These are phyloP conservation scores for Ormosia semicastrata DNA, from an alignment of 306 rosid genomes.

Conservation along the genomic window DNA sequence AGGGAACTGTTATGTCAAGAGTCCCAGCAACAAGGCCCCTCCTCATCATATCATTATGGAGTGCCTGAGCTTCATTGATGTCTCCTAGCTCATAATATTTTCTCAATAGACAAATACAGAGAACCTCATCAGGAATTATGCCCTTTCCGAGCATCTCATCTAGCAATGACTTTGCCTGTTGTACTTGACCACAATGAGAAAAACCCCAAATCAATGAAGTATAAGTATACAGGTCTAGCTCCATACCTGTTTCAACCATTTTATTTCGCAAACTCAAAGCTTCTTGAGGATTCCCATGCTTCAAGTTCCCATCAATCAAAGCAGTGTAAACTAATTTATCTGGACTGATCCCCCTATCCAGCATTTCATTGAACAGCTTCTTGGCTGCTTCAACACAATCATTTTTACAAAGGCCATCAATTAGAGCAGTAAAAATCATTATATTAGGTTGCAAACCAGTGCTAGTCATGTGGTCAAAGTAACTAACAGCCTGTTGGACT, in stretches of 20 bases:
- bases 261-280: slow-evolving; percentile 57
- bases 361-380: slow-evolving; percentile 79
- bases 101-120: slow-evolving; percentile 59
- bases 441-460: slow-evolving; percentile 76
- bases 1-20: slow-evolving; percentile 35
- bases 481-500: slow-evolving; percentile 62
- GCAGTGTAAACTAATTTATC: slow-evolving; percentile 75
- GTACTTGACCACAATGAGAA: slow-evolving; percentile 60
- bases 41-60: slow-evolving; percentile 61
- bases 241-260: slow-evolving; percentile 76
- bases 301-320: slow-evolving; percentile 85
- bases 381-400: slow-evolving; percentile 59
- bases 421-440: slow-evolving; percentile 74
- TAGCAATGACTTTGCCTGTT: slow-evolving; percentile 63
- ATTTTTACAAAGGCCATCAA: slow-evolving; percentile 82
- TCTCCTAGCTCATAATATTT: slow-evolving; percentile 67
- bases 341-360: slow-evolving; percentile 72
- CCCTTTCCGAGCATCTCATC: slow-evolving; percentile 78
- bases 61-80: slow-evolving; percentile 60
- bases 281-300: slow-evolving; percentile 75
- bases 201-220: slow-evolving; percentile 86
- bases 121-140: slow-evolving; percentile 74
- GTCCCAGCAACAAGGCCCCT: slow-evolving; percentile 55
- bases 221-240: slow-evolving; percentile 74
- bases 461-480: slow-evolving; percentile 57